Evolutionary conservation across 805 yeast genomes (phyloP), one percentile per base, ranked within the genome.

Genomic region (Pichia kluyveri): DNA sequence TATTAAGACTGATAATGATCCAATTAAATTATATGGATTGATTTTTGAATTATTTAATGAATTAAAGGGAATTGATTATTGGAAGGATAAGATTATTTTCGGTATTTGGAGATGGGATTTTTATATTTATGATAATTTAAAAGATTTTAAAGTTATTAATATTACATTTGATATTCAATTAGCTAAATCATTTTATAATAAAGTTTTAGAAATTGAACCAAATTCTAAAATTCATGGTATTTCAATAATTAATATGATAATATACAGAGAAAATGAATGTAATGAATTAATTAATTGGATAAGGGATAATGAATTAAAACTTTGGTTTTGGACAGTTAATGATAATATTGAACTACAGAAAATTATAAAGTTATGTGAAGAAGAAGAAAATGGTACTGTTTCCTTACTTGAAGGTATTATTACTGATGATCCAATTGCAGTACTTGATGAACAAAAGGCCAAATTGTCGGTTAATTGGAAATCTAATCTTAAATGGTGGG

Each of bases 251-350:
- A 44, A 54, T 9, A 46, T 62, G 38, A 42, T 61, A 14, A 40
- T 62, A 8, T 59, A 55, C 37, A 51, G 61, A 23, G 48, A 51
- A 9, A 28, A 51, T 12, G 54, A 58, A 46, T 55, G 51, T 15
- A 39, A 51, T 6, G 47, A 52, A 14, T 44, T 61, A 10, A 39
- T 56, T 7, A 19, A 48, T 2, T 59, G 54, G 45, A 52, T 56
- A 26, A 31, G 44, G 15, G 41, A 51, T 9, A 47, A 60, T n/a
- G 41, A 57, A 15, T 12, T 65, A 4, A 54, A 57, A 38, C 49
- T 67, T 15, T 68, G 68, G 67, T 54, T 66, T 44, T 68, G 71
- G 71, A 68, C 71, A 12, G 58, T 66, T 27, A 68, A 67, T 51
- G 44, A 53, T 26, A 47, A 51, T 10, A 41, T 51, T 17, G 66